Evolutionary conservation across 2,329 filamentous ascomycete genomes (phyloP), one percentile per base, ranked within the genome.

Genomic region (Xylariaceae sp.): DNA sequence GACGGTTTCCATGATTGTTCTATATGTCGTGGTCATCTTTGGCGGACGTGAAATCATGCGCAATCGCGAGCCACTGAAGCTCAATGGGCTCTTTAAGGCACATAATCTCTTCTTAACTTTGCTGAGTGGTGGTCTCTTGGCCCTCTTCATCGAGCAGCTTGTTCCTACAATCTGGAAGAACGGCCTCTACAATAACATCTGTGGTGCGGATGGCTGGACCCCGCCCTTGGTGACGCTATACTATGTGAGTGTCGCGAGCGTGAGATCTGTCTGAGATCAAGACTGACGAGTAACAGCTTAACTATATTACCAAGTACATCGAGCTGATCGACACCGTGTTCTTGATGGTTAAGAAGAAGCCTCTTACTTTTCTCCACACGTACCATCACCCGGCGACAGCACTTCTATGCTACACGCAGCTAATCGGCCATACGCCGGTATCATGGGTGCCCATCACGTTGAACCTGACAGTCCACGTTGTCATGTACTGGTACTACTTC

Each of bases 401-500:
- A 65, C 87, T 97, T 61, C 89, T 97, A 67, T 97, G 93, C 88
- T 97, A 96, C 82, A 96, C 92, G 50, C 93, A 97, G 80, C 85
- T 97, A 63, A 88, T 96, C 69, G 93, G 93, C 64, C 85, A 90
- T 70, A 97, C 93, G 37, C 83, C 93, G 37, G 93, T 97, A 51
- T 96, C 92, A 57, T 97, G 93, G 93, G 91, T 96, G 50, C 87
- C 88, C 59, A 97, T 97, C 72, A 88, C 85, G 47, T 85, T 97
- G 67, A 97, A 97, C 83, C 78, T 97, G 70, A 85, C 85, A 60
- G 93, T 97, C 50, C 93, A 97, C 78, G 93, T 97, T 55, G 89
- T 97, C 72, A 97, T 97, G 93, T 97, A 97, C 87, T 97, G 92
- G 92, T 97, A 97, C 86, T 97, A 97, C 85, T 97, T 97, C 87